phyloP scores from a whole-genome alignment of 2,329 filamentous ascomycete genomes.

The Scytalidium lignicola region DNA sequence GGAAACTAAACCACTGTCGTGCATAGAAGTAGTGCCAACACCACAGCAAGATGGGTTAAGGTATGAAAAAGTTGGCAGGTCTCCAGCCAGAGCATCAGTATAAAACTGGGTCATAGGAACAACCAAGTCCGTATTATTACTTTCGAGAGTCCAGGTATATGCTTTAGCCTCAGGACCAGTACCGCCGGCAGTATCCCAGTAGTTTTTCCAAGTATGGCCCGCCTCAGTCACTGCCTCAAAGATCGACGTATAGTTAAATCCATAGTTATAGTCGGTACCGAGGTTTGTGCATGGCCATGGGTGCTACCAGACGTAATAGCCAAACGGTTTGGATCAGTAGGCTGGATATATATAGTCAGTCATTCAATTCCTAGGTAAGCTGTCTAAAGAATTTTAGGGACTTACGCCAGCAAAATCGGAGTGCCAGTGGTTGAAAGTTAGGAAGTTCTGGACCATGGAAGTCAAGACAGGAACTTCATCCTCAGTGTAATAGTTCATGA shows the following conservation, averaged over 20 bases:
- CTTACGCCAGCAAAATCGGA: conserved; percentile 36
- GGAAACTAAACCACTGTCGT: conserved; percentile 29
- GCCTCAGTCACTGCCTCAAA: conserved; percentile 34
- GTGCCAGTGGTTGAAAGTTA: conserved; percentile 41
- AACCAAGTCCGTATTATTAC: conserved; percentile 22
- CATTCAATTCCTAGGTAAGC: not conserved
- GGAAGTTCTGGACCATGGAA: conserved; percentile 34
- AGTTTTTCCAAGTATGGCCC: conserved; percentile 31
- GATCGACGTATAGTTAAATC: conserved; percentile 28
- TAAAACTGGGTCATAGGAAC: conserved; percentile 30
- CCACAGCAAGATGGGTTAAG: conserved; percentile 36
- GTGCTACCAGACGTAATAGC: conserved; percentile 27
- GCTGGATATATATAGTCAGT: conserved; percentile 21
- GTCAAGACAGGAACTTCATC: conserved; percentile 37
- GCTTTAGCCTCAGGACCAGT: conserved; percentile 25
- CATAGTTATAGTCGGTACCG: conserved; percentile 11
- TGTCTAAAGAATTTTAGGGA: conserved; percentile 6
- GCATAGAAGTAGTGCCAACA: conserved; percentile 30
- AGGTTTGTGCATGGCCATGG: conserved; percentile 27
- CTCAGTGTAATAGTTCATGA: conserved; percentile 40
- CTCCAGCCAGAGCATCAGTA: conserved; percentile 27
- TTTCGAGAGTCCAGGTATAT: conserved; percentile 30
- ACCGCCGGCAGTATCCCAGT: conserved; percentile 27
- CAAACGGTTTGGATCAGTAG: conserved; percentile 38
- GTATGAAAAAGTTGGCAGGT: conserved; percentile 30